Conservation (phyloP, 2,329 filamentous ascomycete species). For the Lojkania enalia region DNA sequence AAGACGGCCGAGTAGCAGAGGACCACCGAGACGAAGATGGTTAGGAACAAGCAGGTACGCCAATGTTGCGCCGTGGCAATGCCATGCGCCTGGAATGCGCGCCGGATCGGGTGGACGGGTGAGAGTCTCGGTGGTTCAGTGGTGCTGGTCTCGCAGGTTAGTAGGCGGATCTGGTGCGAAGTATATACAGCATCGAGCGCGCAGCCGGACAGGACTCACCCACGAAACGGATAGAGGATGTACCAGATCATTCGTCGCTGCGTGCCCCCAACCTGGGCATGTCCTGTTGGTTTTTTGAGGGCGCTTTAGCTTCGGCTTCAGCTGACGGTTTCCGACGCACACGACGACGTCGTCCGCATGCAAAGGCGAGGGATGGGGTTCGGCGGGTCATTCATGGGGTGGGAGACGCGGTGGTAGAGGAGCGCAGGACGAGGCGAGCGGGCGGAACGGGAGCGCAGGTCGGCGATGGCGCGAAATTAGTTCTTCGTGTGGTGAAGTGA, state of each 20-base stretch:
- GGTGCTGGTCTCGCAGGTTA: constrained; percentile 57
- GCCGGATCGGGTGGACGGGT: constrained; percentile 66
- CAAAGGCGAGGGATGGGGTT: constrained; percentile 21
- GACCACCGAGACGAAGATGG: constrained; percentile 69
- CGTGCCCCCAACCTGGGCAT: constrained; percentile 28
- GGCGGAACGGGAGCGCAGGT: constrained; percentile 5
- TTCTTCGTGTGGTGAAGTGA: constrained; percentile 3
- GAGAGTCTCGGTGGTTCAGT: constrained; percentile 71
- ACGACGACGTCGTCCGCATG: constrained; percentile 23
- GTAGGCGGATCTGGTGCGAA: too few relatives aligned
- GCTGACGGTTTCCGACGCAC: constrained; percentile 31
- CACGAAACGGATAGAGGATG: constrained; percentile 74
- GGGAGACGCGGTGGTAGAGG: background rate
- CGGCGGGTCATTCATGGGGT: constrained; percentile 29
- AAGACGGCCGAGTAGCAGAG: constrained; percentile 77
- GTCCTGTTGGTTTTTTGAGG: constrained; percentile 10
- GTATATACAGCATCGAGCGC: too few relatives aligned
- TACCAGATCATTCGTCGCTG: constrained; percentile 69
- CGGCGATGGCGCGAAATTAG: constrained; percentile 4
- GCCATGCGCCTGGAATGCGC: constrained; percentile 69
- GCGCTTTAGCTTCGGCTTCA: constrained; percentile 5
- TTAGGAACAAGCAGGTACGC: constrained; percentile 71
- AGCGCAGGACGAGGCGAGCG: constrained; percentile 15
- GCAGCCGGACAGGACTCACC: constrained; percentile 56
- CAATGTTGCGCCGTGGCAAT: constrained; percentile 73